Conservation (phyloP, 257 asterid species). For the Solanum virginianum region DNA sequence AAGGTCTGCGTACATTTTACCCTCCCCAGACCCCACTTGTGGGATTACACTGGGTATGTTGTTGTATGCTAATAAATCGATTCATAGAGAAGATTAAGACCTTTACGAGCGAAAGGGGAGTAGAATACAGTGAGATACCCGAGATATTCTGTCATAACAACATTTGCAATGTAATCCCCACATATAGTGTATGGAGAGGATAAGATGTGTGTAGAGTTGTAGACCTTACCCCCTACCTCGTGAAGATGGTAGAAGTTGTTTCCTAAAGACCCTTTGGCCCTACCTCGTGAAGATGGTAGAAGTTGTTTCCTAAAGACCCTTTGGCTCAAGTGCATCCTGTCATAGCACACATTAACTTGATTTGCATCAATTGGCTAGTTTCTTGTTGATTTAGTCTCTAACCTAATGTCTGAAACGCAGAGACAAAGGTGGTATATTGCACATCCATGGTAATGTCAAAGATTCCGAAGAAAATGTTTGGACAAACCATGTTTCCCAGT, state of each 20-base stretch:
- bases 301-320: not conserved
- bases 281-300: not conserved
- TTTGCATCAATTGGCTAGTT: not conserved
- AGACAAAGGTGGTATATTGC: slow-evolving; percentile 64
- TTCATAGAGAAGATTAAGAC: not conserved
- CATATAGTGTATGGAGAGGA: not conserved
- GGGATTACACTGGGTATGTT: too few species aligned
- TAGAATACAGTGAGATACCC: not conserved
- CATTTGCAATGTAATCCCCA: not conserved
- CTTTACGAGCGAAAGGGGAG: not conserved
- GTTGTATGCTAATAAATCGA: not conserved
- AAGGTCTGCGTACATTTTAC: too few species aligned
- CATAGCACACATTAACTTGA: not conserved
- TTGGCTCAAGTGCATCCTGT: not conserved
- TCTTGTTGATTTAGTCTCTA: not conserved
- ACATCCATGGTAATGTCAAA: slow-evolving; percentile 81
- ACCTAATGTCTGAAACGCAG: slow-evolving; percentile 23
- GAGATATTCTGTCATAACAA: not conserved
- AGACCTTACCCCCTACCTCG: not conserved
- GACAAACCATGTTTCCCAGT: slow-evolving; percentile 38
- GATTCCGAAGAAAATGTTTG: slow-evolving; percentile 63
- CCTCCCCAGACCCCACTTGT: too few species aligned
- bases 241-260: not conserved
- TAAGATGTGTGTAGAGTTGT: not conserved
- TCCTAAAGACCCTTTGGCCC: not conserved